phyloP scores from a whole-genome alignment of 345 rosid genomes.

The Arabidopsis arenosa region DNA sequence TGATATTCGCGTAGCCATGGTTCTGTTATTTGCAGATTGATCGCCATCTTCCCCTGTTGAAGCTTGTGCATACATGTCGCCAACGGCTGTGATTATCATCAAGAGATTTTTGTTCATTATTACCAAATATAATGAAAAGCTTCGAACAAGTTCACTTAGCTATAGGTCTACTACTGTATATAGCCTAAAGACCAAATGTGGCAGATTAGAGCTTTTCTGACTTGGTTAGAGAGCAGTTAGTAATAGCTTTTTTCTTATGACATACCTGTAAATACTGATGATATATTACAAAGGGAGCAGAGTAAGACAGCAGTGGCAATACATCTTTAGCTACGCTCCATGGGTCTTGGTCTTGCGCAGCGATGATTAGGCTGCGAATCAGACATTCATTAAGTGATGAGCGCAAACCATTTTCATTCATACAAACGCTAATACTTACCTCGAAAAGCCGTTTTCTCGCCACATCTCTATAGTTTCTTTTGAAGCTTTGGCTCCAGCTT shows the following conservation, averaged over 20 bases:
- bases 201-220: neutral
- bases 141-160: neutral
- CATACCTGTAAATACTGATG: conserved; percentile 92
- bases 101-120: conserved; percentile 15
- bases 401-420: neutral
- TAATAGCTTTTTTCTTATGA: neutral
- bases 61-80: conserved; percentile 89
- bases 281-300: conserved; percentile 91
- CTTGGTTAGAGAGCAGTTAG: neutral
- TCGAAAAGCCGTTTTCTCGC: conserved; percentile 87
- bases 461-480: conserved; percentile 63
- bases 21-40: conserved; percentile 86
- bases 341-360: conserved; percentile 83
- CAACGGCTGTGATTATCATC: conserved; percentile 64
- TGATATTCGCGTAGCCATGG: conserved; percentile 97
- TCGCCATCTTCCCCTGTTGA: conserved; percentile 81
- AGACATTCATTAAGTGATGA: neutral
- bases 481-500: conserved; percentile 79
- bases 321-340: conserved; percentile 73
- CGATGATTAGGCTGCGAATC: conserved; percentile 70
- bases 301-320: conserved; percentile 74
- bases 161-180: neutral
- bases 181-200: neutral
- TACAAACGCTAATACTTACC: conserved; percentile 51
- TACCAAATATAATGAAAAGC: neutral